A percentile compares a stretch with the other conserved stretches of the same genome.
These are phyloP conservation scores for Musa schizocarpa DNA, from an alignment of 176 grass and related monocot genomes.

Conservation along the genomic window DNA sequence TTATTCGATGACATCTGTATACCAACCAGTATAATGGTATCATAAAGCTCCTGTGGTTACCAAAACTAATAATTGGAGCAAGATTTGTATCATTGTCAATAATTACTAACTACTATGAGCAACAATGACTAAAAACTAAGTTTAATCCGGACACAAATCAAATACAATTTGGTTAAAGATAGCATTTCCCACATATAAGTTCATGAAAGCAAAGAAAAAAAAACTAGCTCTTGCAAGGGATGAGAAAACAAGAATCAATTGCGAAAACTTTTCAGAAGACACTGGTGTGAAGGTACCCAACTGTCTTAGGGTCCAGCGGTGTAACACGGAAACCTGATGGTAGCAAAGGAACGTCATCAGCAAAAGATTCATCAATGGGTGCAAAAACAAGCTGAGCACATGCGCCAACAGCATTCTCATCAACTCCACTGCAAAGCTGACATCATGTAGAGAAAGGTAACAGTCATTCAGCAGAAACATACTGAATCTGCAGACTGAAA, in stretches of 20 bases:
- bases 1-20: too few relatives aligned
- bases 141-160: background rate
- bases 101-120: too few relatives aligned
- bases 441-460: background rate
- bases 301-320: constrained; percentile 57
- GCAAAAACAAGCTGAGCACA: constrained; percentile 92
- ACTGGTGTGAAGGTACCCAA: constrained; percentile 8
- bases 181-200: background rate
- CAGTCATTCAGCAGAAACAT: background rate
- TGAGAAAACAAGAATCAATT: too few relatives aligned
- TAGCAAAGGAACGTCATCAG: constrained; percentile 69
- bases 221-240: background rate
- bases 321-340: constrained; percentile 87
- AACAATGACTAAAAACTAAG: background rate
- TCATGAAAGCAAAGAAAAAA: background rate
- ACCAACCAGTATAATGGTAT: too few relatives aligned
- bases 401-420: constrained; percentile 59
- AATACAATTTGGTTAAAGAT: background rate
- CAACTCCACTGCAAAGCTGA: constrained; percentile 77
- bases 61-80: too few relatives aligned
- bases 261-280: too few relatives aligned
- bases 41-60: too few relatives aligned
- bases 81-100: too few relatives aligned
- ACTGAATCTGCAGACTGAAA: background rate
- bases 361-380: constrained; percentile 88